These are phyloP conservation scores for Pezicula radicicola DNA, from an alignment of 2,329 filamentous ascomycete genomes.

Conservation along the genomic window DNA sequence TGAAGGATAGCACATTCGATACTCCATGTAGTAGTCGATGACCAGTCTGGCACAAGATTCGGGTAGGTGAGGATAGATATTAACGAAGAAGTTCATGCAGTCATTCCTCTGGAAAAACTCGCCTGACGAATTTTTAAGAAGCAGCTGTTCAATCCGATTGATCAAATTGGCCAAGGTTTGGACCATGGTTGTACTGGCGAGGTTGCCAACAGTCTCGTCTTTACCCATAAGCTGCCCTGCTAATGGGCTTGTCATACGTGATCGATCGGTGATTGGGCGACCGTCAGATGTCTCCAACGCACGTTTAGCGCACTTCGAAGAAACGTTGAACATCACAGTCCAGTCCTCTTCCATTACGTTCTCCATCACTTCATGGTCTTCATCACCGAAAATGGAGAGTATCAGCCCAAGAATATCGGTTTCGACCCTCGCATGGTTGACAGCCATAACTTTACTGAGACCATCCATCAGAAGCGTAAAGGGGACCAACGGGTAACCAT, in stretches of 20 bases:
- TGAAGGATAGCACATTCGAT: constrained; percentile 69
- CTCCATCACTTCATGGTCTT: constrained; percentile 48
- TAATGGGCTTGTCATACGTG: constrained; percentile 13
- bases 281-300: constrained; percentile 25
- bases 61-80: constrained; percentile 58
- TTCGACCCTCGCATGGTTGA: constrained; percentile 28
- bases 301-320: constrained; percentile 45
- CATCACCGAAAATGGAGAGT: constrained; percentile 53
- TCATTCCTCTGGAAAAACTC: constrained; percentile 63
- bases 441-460: constrained; percentile 44
- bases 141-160: constrained; percentile 25
- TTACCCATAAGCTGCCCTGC: constrained; percentile 7
- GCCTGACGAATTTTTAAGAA: constrained; percentile 35
- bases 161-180: constrained; percentile 27
- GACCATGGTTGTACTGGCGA: constrained; percentile 18
- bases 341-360: constrained; percentile 65
- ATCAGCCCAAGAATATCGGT: constrained; percentile 33
- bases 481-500: constrained; percentile 58
- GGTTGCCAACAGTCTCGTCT: constrained; percentile 18
- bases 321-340: constrained; percentile 57
- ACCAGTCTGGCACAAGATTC: constrained; percentile 63
- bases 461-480: constrained; percentile 58
- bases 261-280: constrained; percentile 15
- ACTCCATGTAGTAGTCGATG: constrained; percentile 65
- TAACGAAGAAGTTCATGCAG: constrained; percentile 64